Evolutionary conservation across 805 yeast genomes (phyloP).

Genomic region (Candida pseudoglaebosa): DNA sequence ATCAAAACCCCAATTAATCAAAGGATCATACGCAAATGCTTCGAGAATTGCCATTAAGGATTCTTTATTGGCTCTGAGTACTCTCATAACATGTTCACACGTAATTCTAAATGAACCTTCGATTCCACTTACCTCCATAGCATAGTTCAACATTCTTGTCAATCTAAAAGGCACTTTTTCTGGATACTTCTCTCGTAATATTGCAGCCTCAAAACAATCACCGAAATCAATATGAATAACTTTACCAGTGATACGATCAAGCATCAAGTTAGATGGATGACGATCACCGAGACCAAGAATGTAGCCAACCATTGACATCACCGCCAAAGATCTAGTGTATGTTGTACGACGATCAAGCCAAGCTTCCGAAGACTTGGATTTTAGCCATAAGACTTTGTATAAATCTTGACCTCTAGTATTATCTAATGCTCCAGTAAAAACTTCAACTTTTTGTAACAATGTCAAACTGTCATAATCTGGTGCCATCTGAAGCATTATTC

Average conservation of each 20-base stretch:
- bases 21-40: constrained; percentile 97
- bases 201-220: constrained; percentile 98
- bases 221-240: constrained; percentile 98
- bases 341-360: constrained; percentile 98
- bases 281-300: constrained; percentile 96
- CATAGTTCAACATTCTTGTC: constrained; percentile 94
- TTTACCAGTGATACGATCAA: constrained; percentile 90
- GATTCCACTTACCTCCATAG: constrained; percentile 98
- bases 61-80: constrained; percentile 88
- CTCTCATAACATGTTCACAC: constrained; percentile 95
- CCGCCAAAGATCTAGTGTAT: constrained; percentile 92
- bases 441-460: constrained; percentile 88
- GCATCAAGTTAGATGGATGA: constrained; percentile 95
- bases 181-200: constrained; percentile 92
- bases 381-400: constrained; percentile 93
- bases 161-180: constrained; percentile 97
- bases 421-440: constrained; percentile 91
- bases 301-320: constrained; percentile 98
- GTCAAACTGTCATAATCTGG: constrained; percentile 92
- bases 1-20: constrained; percentile 98
- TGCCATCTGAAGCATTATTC: constrained; percentile 97
- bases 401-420: constrained; percentile 95
- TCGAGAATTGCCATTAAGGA: constrained; percentile 96
- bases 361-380: constrained; percentile 92
- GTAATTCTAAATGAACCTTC: constrained; percentile 97